Percentiles rank a stretch among this genome's conserved stretches.
phyloP scores from a whole-genome alignment of 108 stramenopile genomes.

The Discostella stelligeroides region DNA sequence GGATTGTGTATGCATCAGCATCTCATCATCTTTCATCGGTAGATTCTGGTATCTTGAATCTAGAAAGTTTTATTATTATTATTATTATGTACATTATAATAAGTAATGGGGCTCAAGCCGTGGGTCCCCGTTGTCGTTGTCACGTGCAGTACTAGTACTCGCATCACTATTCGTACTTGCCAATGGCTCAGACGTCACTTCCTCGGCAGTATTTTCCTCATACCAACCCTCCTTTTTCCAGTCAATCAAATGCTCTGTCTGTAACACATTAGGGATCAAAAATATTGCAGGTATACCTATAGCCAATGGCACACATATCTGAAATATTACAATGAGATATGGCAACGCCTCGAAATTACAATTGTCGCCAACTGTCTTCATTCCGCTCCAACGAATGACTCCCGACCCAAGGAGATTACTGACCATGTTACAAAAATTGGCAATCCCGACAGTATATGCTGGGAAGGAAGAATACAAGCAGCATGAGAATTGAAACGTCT shows the following conservation, averaged over 20 bases:
- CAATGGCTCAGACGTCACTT: background rate
- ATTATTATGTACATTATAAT: no score
- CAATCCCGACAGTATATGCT: conserved; percentile 48
- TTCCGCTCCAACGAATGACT: conserved; percentile 48
- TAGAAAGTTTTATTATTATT: no score
- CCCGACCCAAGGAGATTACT: conserved; percentile 45
- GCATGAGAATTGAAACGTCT: no score
- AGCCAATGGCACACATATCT: conserved; percentile 35
- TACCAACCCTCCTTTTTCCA: conserved; percentile 48
- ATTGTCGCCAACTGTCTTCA: conserved; percentile 49
- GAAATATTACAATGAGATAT: conserved; percentile 37
- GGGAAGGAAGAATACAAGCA: background rate
- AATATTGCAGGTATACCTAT: conserved; percentile 43
- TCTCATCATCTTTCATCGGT: no score
- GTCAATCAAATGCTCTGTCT: conserved; percentile 44
- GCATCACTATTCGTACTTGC: background rate
- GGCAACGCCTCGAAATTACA: conserved; percentile 41
- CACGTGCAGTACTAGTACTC: no score
- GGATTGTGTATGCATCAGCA: no score
- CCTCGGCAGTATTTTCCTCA: conserved; percentile 1
- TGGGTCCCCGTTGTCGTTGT: background rate
- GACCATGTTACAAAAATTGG: conserved; percentile 47
- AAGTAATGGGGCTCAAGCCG: conserved; percentile 5
- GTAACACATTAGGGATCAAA: conserved; percentile 40
- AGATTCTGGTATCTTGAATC: conserved; percentile 13